Conservation (phyloP, 2,329 filamentous ascomycete genomes). For the Ophiostoma novo-ulmi region DNA sequence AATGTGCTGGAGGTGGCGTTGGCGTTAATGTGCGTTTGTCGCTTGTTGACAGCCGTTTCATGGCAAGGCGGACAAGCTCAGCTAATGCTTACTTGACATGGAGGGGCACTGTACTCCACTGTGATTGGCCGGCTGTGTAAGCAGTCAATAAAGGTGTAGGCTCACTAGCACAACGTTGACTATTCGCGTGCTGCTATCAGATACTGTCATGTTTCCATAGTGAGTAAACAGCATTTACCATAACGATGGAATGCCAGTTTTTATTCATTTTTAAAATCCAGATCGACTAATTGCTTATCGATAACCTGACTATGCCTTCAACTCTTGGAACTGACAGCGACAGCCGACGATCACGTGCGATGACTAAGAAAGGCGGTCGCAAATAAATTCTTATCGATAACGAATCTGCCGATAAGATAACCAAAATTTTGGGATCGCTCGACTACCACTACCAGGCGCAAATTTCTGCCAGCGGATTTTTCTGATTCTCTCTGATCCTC, state of each 20-base stretch:
- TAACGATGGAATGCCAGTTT: no score
- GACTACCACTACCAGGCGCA: constrained; percentile 13
- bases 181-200: no score
- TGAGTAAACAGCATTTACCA: no score
- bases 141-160: constrained; percentile 12
- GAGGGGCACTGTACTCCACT: not conserved
- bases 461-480: constrained; percentile 23
- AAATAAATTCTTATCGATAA: constrained; percentile 21
- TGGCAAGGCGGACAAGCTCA: not conserved
- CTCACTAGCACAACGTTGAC: not conserved
- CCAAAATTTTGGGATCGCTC: constrained; percentile 20
- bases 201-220: no score
- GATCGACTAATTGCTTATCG: no score
- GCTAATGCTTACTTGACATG: not conserved
- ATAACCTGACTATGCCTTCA: not conserved
- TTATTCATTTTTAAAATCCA: no score
- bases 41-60: not conserved
- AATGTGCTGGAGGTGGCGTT: not conserved
- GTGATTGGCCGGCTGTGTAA: constrained; percentile 11
- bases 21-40: not conserved
- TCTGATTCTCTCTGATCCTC: not conserved
- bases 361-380: constrained; percentile 13
- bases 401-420: constrained; percentile 23
- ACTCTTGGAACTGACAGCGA: not conserved
- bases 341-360: not conserved